Conservation (phyloP, 129 eudicot species). For the Ambrosia artemisiifolia region DNA sequence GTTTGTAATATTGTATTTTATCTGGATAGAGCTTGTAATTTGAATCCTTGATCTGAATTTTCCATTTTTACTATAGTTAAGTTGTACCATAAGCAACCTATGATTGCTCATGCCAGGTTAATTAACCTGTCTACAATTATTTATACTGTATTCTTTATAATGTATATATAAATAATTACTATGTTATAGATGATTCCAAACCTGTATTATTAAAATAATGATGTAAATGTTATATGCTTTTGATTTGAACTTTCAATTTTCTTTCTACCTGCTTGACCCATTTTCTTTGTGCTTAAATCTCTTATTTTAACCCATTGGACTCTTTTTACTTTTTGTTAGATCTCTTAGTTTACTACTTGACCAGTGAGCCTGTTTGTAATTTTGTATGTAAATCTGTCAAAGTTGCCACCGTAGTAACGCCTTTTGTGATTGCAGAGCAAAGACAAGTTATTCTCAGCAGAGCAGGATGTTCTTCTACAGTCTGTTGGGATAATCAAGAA, state of each 20-base stretch:
- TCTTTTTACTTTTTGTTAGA: background rate
- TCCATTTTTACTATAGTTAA: background rate
- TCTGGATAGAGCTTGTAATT: background rate
- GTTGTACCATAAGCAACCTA: background rate
- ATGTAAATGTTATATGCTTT: background rate
- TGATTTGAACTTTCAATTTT: background rate
- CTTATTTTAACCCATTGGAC: background rate
- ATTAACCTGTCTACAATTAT: background rate
- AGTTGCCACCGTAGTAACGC: background rate
- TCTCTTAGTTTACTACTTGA: background rate
- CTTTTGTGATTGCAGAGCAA: slow-evolving; percentile 46
- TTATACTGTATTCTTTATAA: background rate
- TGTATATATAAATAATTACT: background rate
- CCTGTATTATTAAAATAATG: background rate
- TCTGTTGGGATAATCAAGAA: slow-evolving; percentile 67
- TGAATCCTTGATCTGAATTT: background rate
- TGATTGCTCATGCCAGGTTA: background rate
- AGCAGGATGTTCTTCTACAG: slow-evolving; percentile 76
- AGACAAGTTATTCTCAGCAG: slow-evolving; percentile 43
- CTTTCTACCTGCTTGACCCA: background rate
- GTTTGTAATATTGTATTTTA: slow-evolving; percentile 3
- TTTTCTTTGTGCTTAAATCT: background rate
- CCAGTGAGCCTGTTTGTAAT: background rate
- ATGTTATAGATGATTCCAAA: background rate
- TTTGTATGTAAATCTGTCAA: background rate